Conservation (phyloP, 2,329 filamentous ascomycete genomes). For the Ophiosphaerella korrae region DNA sequence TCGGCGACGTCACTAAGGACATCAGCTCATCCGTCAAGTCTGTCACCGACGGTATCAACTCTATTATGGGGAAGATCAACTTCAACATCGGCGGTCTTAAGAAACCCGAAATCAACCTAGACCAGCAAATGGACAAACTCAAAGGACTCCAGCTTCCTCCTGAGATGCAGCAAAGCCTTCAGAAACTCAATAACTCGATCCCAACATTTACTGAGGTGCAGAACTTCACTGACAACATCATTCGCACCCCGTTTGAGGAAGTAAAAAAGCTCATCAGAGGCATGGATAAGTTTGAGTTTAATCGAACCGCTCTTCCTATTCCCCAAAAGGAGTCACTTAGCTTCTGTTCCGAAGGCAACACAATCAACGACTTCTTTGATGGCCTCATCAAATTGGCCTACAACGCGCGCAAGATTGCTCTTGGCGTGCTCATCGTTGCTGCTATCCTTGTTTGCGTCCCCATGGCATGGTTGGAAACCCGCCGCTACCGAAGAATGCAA, state of each 20-base stretch:
- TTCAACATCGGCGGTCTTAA: slow-evolving; percentile 50
- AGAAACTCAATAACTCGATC: slow-evolving; percentile 75
- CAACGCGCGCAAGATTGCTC: slow-evolving; percentile 73
- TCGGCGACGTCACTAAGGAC: slow-evolving; percentile 63
- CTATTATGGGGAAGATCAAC: slow-evolving; percentile 48
- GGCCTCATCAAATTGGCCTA: slow-evolving; percentile 69
- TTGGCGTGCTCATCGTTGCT: slow-evolving; percentile 72
- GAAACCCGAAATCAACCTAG: slow-evolving; percentile 67
- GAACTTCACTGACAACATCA: slow-evolving; percentile 76
- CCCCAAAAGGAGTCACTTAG: slow-evolving; percentile 80
- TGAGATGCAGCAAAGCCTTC: slow-evolving; percentile 70
- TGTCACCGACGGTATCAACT: slow-evolving; percentile 45
- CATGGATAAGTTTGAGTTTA: slow-evolving; percentile 76
- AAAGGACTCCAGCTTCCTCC: slow-evolving; percentile 72
- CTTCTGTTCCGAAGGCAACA: slow-evolving; percentile 87
- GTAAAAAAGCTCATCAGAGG: slow-evolving; percentile 74
- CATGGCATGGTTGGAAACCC: slow-evolving; percentile 81
- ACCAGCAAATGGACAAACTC: slow-evolving; percentile 67
- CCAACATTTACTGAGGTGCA: slow-evolving; percentile 84
- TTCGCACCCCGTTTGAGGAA: slow-evolving; percentile 79
- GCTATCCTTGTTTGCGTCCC: slow-evolving; percentile 76
- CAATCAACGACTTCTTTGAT: slow-evolving; percentile 83
- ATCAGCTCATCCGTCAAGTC: slow-evolving; percentile 48
- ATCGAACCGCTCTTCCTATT: slow-evolving; percentile 77
- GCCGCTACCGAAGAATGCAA: slow-evolving; percentile 75